phyloP scores from a whole-genome alignment of 306 rosid genomes.

The Astragalus membranaceus region DNA sequence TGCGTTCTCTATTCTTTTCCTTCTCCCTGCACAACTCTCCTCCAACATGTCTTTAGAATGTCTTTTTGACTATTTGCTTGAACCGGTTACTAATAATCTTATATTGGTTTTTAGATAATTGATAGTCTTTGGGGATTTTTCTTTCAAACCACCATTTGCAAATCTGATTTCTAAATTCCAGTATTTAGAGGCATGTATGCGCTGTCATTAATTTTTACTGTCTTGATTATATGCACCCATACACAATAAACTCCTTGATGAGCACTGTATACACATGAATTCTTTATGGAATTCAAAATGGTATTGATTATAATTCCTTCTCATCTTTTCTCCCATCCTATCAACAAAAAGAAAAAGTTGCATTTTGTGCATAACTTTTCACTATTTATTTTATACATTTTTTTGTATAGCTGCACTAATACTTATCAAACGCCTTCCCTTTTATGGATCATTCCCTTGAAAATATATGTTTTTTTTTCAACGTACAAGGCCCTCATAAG shows the following conservation, averaged over 20 bases:
- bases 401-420: not conserved
- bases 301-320: not conserved
- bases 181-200: not conserved
- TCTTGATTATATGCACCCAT: not conserved
- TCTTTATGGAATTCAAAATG: not conserved
- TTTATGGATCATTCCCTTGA: slow-evolving; percentile 9
- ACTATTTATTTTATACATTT: not conserved
- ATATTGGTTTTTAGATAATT: not conserved
- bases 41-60: no score
- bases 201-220: not conserved
- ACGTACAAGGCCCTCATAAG: slow-evolving; percentile 81
- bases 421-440: not conserved
- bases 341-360: not conserved
- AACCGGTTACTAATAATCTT: not conserved
- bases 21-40: no score
- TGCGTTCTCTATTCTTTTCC: no score
- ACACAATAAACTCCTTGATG: not conserved
- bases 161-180: not conserved
- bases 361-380: not conserved
- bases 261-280: not conserved
- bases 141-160: not conserved
- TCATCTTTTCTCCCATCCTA: not conserved
- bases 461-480: slow-evolving; percentile 12
- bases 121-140: not conserved
- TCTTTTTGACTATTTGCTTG: not conserved